Base-by-base conservation (phyloP, 2,329 filamentous ascomycete genomes). In the Trichophyton simii region DNA sequence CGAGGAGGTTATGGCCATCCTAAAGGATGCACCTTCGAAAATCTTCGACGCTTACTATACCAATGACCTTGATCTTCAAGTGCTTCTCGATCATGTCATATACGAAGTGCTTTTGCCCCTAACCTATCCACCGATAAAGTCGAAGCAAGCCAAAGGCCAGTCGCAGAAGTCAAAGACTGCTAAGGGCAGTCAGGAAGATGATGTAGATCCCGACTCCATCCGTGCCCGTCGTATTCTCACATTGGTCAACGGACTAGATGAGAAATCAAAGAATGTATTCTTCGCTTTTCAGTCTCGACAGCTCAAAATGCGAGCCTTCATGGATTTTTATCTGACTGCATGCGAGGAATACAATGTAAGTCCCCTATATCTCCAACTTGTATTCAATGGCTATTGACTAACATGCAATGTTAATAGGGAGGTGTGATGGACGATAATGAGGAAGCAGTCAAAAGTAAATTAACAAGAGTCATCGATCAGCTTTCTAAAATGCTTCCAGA, bases 101-200 rank as follows among this genome's bases (percentile, higher is more conserved):
- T 95, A 88, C 70, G 92, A 97, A 68, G 88, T 85, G 54, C 81
- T 99, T 8, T 79, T 99, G n/a, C 94, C 94, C 0, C 79, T 97
- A n/a, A 84, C 82, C 34, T 99, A 90, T 68, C 94, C 94, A 5
- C 85, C 86, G 1, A 82, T 86, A 63, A 86, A 86, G 66, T 68
- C 76, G 7, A 83, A 79, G 64, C 67, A 71, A 36, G 72, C 73
- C 20, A 74, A 78, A 52, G 68, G 72, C 20, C 70, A 73, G 9
- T 80, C 82, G 2, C 90, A 91, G 71, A 79, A 81, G 36, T 68
- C 72, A 55, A 77, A 74, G 61, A 69, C 69, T 8, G 70, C 69
- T 3, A 72, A 74, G 46, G 67, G 68, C 9, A 66, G 68, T 3
- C 73, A 77, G 34, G 67, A 70, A 8, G 67, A 66, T 31, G 73